Conservation (phyloP, 2,329 filamentous ascomycete genomes). For the Orbilia oligospora region DNA sequence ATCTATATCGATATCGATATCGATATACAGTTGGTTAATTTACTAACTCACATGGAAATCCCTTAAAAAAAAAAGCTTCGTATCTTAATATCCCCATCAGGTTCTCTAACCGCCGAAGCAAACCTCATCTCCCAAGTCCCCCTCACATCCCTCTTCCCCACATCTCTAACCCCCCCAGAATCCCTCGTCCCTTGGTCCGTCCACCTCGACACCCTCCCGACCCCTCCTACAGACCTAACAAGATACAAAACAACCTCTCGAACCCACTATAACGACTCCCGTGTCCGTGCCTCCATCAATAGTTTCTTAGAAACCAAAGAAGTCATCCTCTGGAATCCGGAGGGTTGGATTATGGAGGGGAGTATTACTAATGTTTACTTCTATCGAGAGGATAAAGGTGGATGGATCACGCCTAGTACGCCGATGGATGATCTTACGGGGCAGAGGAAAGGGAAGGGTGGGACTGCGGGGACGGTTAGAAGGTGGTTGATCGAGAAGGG, state of each 20-base stretch:
- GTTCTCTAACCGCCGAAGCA: slow-evolving; percentile 50
- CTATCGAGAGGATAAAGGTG: slow-evolving; percentile 72
- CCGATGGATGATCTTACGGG: slow-evolving; percentile 20
- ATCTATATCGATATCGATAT: too few species aligned
- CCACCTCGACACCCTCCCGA: slow-evolving; percentile 71
- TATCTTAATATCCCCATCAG: slow-evolving; percentile 56
- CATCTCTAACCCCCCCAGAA: slow-evolving; percentile 15
- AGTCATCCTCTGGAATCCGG: slow-evolving; percentile 68
- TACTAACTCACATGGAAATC: slow-evolving; percentile 1
- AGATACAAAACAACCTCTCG: slow-evolving; percentile 87
- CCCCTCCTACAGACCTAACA: slow-evolving; percentile 75
- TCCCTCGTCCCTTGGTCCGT: slow-evolving; percentile 68
- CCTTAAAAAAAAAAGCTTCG: slow-evolving; percentile 61
- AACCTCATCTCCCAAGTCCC: slow-evolving; percentile 36
- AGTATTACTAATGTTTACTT: slow-evolving; percentile 87
- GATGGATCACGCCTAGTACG: slow-evolving; percentile 81
- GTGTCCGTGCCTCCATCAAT: slow-evolving; percentile 74
- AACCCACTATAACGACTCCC: slow-evolving; percentile 78
- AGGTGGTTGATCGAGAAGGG: slow-evolving; percentile 56
- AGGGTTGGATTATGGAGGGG: slow-evolving; percentile 82
- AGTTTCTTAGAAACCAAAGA: slow-evolving; percentile 73
- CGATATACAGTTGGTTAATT: too few species aligned
- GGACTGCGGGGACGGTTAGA: slow-evolving; percentile 46
- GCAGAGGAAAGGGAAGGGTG: slow-evolving; percentile 24
- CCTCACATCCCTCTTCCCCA: slow-evolving; percentile 28